Conservation (phyloP, 495 filamentous ascomycete genomes). For the Podospora pseudoanserina region DNA sequence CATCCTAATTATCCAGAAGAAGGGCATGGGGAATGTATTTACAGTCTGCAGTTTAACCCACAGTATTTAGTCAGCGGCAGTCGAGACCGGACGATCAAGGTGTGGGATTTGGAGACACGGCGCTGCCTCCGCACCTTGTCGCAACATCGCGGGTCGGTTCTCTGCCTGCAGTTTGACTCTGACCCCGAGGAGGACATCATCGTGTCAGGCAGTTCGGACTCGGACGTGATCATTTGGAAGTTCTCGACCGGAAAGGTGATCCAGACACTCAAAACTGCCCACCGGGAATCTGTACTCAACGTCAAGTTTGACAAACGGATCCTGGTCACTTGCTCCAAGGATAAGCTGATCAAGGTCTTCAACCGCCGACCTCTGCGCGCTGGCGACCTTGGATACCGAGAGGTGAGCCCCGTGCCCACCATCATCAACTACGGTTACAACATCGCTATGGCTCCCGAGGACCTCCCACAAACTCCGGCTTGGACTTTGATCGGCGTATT, state of each 20-base stretch:
- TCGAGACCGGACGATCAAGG: slow-evolving; percentile 78
- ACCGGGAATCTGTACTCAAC: slow-evolving; percentile 90
- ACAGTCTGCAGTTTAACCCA: slow-evolving; percentile 82
- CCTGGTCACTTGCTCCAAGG: slow-evolving; percentile 94
- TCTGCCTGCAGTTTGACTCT: slow-evolving; percentile 97
- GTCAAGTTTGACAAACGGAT: slow-evolving; percentile 87
- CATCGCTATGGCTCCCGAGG: slow-evolving; percentile 35
- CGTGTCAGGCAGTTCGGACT: slow-evolving; percentile 90
- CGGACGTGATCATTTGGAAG: slow-evolving; percentile 81
- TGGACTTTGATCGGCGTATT: slow-evolving; percentile 77
- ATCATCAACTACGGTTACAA: slow-evolving; percentile 48
- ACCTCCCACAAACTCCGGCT: slow-evolving; percentile 49
- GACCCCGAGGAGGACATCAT: slow-evolving; percentile 84
- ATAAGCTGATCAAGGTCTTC: slow-evolving; percentile 94
- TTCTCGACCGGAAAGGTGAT: slow-evolving; percentile 86
- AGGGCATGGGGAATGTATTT: slow-evolving; percentile 88
- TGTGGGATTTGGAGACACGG: slow-evolving; percentile 84
- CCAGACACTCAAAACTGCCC: slow-evolving; percentile 68
- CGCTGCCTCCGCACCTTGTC: slow-evolving; percentile 69
- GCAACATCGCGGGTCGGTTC: slow-evolving; percentile 80
- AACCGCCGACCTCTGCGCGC: slow-evolving; percentile 68
- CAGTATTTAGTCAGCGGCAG: slow-evolving; percentile 92
- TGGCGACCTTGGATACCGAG: slow-evolving; percentile 62
- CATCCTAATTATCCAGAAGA: slow-evolving; percentile 77
- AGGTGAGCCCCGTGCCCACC: slow-evolving; percentile 53